Conservation (phyloP, 2,329 filamentous ascomycete genomes). For the Cytospora chrysosperma region DNA sequence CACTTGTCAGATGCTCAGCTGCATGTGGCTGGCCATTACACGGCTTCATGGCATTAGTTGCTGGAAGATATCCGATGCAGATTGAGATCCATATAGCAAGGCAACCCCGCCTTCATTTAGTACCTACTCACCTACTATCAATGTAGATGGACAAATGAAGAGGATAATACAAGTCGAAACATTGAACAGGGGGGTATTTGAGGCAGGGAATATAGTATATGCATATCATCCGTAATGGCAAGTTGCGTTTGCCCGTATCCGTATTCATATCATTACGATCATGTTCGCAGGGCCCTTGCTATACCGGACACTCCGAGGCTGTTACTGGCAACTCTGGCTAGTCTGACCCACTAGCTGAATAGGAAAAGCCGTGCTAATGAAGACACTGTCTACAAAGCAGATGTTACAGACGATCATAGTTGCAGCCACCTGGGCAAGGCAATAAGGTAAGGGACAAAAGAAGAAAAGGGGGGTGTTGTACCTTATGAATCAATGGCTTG, state of each 20-base stretch:
- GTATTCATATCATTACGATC: not conserved
- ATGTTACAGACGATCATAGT: too few species aligned
- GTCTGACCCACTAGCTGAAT: not conserved
- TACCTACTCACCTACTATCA: not conserved
- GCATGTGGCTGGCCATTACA: not conserved
- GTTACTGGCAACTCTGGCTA: not conserved
- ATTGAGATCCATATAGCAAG: not conserved
- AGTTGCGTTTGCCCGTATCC: not conserved
- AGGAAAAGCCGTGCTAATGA: not conserved
- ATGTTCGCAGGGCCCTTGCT: constrained; percentile 3
- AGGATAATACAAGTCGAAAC: not conserved
- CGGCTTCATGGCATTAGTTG: not conserved
- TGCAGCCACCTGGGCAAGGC: too few species aligned
- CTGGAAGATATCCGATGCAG: not conserved
- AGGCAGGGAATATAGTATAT: not conserved
- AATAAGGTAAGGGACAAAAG: not conserved
- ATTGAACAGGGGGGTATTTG: not conserved
- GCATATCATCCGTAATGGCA: not conserved
- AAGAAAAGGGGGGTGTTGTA: too few species aligned
- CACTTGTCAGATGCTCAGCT: not conserved
- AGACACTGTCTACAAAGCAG: not conserved
- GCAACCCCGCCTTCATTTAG: not conserved
- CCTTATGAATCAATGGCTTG: constrained; percentile 4
- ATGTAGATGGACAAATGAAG: not conserved
- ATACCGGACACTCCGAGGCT: constrained; percentile 3